Base-by-base conservation (phyloP, 176 grass and related monocot genomes). In the Cocos nucifera region DNA sequence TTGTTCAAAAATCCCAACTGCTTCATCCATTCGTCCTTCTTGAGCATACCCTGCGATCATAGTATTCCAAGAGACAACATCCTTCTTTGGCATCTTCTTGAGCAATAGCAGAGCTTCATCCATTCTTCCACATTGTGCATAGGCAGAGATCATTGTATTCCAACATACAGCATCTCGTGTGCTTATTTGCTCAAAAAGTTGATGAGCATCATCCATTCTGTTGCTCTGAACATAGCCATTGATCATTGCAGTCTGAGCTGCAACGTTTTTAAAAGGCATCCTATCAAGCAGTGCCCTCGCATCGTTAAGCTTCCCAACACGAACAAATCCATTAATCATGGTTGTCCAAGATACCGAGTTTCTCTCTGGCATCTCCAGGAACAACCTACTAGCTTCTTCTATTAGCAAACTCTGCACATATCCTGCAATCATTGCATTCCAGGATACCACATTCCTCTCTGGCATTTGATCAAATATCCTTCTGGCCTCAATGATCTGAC, bases 121-220 rank as follows among this genome's bases (percentile, higher is more conserved):
- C 68, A 83, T 70, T 74, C 71, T 79, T 62, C 77, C 69, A 67
- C 80, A 70, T 9, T 59, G 73, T 29, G 72, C 73, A 59, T 80
- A 83, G 6, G 80, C 85, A 53, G 77, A 74, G 10, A 88, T 80
- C 80, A 88, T 83, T 10, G 77, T 83, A 70, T 88, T 88, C 85
- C 69, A 88, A 50, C 85, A 80, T 32, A 88, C 77, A 10, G 48
- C 27, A 54, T 88, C 85, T 6, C 4, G 15, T 19, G 67, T 50
- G 29, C 56, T 74, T 26, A 88, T 79, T 77, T 50, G 63, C 67
- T 80, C 9, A 66, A 83, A 88, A 61, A 88, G 69, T 35, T n/a
- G 55, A 30, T 62, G 65, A 21, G 80, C 73, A 0, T 80, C 80
- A 58, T 70, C 44, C 54, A 71, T 57, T 69, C 67, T 74, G 27